These are phyloP conservation scores for Xylaria sp. DNA, from an alignment of 2,329 filamentous ascomycete species.

Conservation along the genomic window DNA sequence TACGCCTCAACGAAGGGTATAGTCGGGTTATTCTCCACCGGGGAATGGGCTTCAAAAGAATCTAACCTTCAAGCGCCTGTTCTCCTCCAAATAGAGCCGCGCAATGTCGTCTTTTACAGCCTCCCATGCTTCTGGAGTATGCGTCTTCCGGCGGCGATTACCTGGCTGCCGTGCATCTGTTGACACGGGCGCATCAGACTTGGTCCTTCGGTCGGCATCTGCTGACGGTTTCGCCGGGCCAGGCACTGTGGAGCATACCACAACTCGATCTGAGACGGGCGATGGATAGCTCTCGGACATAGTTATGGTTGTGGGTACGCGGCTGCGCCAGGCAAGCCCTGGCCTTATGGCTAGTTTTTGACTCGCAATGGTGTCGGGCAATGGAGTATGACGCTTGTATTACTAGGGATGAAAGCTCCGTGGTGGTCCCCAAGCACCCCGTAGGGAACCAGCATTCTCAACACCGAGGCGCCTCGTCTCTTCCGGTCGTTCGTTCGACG, in stretches of 20 bases:
- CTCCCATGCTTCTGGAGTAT: conserved; percentile 34
- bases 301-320: not conserved
- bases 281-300: conserved; percentile 16
- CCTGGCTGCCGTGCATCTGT: conserved; percentile 5
- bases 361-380: not conserved
- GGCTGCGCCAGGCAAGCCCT: not conserved
- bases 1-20: not conserved
- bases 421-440: conserved; percentile 14
- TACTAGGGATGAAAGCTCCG: conserved; percentile 6
- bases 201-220: conserved; percentile 1
- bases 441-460: conserved; percentile 19
- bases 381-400: not conserved
- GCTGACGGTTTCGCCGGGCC: conserved; percentile 4
- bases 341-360: not conserved
- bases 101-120: conserved; percentile 36
- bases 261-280: conserved; percentile 12
- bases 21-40: not conserved
- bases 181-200: conserved; percentile 8
- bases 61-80: conserved; percentile 39
- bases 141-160: conserved; percentile 33
- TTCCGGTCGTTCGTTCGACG: not conserved
- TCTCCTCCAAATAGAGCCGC: conserved; percentile 39
- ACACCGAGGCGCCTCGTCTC: not conserved
- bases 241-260: conserved; percentile 3
- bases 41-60: not conserved